These are phyloP conservation scores for Pezicula neosporulosa DNA, from an alignment of 2,329 filamentous ascomycete genomes.

Conservation along the genomic window DNA sequence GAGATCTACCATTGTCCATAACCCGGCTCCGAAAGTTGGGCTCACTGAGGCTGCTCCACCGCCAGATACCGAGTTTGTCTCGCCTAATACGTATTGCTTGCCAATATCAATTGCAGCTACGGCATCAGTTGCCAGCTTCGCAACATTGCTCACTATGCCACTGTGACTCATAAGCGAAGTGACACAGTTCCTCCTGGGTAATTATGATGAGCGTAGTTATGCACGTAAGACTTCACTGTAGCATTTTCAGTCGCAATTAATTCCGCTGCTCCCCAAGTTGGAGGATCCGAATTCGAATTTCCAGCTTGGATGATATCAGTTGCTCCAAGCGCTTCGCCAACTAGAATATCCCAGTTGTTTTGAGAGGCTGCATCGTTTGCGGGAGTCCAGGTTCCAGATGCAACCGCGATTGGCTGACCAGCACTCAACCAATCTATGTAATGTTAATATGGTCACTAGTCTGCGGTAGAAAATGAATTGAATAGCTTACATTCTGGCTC, in stretches of 20 bases:
- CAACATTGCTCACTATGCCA: slow-evolving; percentile 19
- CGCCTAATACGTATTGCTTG: slow-evolving; percentile 25
- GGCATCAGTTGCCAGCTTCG: slow-evolving; percentile 15
- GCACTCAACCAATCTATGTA: slow-evolving; percentile 29
- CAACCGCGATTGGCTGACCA: slow-evolving; percentile 25
- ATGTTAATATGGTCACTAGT: slow-evolving; percentile 9
- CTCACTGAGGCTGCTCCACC: slow-evolving; percentile 21
- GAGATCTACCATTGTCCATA: slow-evolving; percentile 20
- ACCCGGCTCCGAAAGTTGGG: slow-evolving; percentile 22
- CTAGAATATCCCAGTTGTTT: slow-evolving; percentile 19
- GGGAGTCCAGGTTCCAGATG: slow-evolving; percentile 18
- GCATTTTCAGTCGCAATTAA: slow-evolving; percentile 20
- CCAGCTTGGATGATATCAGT: slow-evolving; percentile 23
- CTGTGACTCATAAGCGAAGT: slow-evolving; percentile 22
- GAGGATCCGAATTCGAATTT: slow-evolving; percentile 21
- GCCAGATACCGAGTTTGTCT: slow-evolving; percentile 27
- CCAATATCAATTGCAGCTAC: slow-evolving; percentile 16
- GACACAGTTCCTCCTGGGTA: slow-evolving; percentile 37
- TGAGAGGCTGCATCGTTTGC: slow-evolving; percentile 21
- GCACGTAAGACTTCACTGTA: slow-evolving; percentile 18
- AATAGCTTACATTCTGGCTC: slow-evolving; percentile 48
- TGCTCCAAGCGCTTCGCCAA: slow-evolving; percentile 15
- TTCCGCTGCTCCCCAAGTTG: slow-evolving; percentile 24
- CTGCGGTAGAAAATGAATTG: background rate
- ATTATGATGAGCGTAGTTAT: slow-evolving; percentile 26